Evolutionary conservation across 257 asterid genomes (phyloP), one percentile per base, ranked within the genome.

Genomic region (Misopates orontium): DNA sequence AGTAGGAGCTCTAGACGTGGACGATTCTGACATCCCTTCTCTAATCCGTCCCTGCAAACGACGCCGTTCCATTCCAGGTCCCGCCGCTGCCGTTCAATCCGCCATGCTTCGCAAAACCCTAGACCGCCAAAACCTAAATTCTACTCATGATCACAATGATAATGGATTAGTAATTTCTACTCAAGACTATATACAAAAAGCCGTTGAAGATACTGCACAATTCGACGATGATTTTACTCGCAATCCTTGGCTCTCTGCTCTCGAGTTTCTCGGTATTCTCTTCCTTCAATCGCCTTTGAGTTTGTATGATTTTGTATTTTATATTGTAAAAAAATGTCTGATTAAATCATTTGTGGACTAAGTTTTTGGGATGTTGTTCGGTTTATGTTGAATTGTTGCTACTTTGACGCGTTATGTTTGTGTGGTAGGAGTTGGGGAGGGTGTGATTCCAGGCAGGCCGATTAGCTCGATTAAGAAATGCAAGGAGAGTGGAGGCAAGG

Each of bases 1-100:
- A 95, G 95, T 97, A 95, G 94, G 84, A 79, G 89, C 83, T 57
- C 77, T 93, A 32, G 98, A 90, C 64, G 77, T 85, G 15, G 98
- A 93, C 90, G 97, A 90, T 72, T 87, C 96, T 62, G 96, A 89
- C 75, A 83, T 93, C 78, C 94, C 89, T 1, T 79, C 89, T 65
- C 97, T 93, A 71, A 89, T 90, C 76, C 96, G 94, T 73, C 96
- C 94, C 32, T 90, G 97, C 73, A 85, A 87, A 73, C 89, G 76
- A 16, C 91, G 67, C 20, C 84, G 60, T 62, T 18, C 77, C 55
- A 31, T 57, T 17, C 22, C 78, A 50, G 1, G 66, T 5, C 66
- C 78, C 59, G 52, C 69, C 60, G 22, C 22, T 56, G 52, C 83
- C 18, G 68, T 61, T 42, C 52, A 61, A 18, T 61, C 66, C 16